Conservation (phyloP, 768 basidiomycete genomes). For the Termitomyces sp. region DNA sequence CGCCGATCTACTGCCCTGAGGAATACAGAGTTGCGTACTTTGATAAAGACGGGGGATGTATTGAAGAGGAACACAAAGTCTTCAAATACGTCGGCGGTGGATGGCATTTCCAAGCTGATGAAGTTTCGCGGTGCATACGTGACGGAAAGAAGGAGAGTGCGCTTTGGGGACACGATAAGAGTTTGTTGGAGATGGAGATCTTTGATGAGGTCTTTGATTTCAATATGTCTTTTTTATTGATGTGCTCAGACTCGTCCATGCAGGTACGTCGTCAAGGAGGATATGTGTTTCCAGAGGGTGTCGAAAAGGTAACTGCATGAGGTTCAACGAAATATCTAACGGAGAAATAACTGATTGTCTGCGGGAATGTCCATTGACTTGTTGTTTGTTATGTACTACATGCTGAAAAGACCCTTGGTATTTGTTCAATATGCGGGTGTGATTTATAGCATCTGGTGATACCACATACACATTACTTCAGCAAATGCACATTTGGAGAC, state of each 20-base stretch:
- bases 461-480: not conserved
- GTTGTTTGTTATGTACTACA: not conserved
- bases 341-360: not conserved
- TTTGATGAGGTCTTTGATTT: conserved; percentile 67
- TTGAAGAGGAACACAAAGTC: conserved; percentile 50
- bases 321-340: not conserved
- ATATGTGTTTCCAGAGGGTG: conserved; percentile 56
- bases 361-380: not conserved
- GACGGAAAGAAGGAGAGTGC: conserved; percentile 71
- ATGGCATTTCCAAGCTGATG: conserved; percentile 86
- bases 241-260: not conserved
- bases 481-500: conserved; percentile 5
- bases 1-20: conserved; percentile 64
- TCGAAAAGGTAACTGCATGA: conserved; percentile 41
- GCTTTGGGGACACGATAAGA: conserved; percentile 76
- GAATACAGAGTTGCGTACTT: conserved; percentile 61
- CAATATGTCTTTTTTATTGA: not conserved
- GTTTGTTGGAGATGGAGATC: conserved; percentile 72
- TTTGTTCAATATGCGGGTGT: not conserved
- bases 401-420: not conserved
- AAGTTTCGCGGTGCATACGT: conserved; percentile 72
- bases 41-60: conserved; percentile 38
- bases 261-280: conserved; percentile 65
- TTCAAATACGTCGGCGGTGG: conserved; percentile 65
- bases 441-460: not conserved